Base-by-base conservation (phyloP, 1,284 basidiomycete genomes). In the Malassezia restricta region DNA sequence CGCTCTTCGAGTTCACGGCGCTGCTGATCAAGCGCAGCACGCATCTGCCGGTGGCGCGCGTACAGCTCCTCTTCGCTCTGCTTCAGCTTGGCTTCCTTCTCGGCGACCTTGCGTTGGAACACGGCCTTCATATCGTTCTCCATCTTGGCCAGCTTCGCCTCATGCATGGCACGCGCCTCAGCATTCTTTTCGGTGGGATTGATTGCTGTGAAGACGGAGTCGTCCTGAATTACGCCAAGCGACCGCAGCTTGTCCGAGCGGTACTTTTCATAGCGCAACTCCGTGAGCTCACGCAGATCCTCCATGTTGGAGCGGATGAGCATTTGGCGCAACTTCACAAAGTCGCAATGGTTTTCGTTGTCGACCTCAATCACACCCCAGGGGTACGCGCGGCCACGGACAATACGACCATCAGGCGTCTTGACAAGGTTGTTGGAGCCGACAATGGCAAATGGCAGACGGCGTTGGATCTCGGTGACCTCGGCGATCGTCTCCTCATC, bases 1-100 rank as follows among this genome's bases (percentile, higher is more conserved):
- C 95, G 94, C 75, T 96, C 92, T 76, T 98, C 92, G 66, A 98
- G 79, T 71, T 98, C 92, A 59, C 79, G 72, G 64, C 89, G 82
- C 76, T 98, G 92, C 79, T 92, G 96, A 78, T 98, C 94, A 67
- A 98, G 79, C 15, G 70, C 67, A 47, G 68, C 64, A 44, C 67
- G 58, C 69, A 72, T 72, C 60, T 72, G 68, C 43, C 68, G 59
- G 54, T 72, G 69, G 46, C 69, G 66, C 27, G 68, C 66, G 46
- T 72, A 72, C 37, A 72, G 61, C 62, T 72, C 69, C 54, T 72
- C 69, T 46, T 72, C 69, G 58, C 63, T 66, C 61, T 72, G 69
- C 62, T 72, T 72, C 48, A 72, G 65, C 62, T 72, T 72, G 50
- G 68, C 62, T 54, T 72, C 69, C 63, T 72, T 72, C 54, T 72